Evolutionary conservation across 352 stramenopile species (phyloP), one percentile per base, ranked within the genome.

Genomic region (Peronospora belbahrii): DNA sequence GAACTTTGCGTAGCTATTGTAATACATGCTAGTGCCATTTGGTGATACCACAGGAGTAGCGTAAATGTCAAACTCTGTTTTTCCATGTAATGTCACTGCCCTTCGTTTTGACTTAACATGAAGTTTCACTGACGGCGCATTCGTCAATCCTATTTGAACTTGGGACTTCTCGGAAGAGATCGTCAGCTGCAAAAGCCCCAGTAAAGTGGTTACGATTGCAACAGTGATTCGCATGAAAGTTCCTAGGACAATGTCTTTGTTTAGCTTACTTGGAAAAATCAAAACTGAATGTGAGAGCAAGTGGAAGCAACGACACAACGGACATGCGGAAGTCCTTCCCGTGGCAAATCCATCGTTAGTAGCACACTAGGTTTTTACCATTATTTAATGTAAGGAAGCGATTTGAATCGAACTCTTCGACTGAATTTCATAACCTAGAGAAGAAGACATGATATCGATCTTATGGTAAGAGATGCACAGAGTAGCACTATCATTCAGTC

Each of bases 21-120:
- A 67, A 18, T 43, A 40, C 4, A 64, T 43, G 0, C 38, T 45
- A 1, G 30, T 11, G n/a, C 48, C 53, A n/a, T 63, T 32, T 3
- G 15, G 11, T 4, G 53, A 60, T 25, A 64, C 44, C 1, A 60
- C 45, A 5, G 59, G 53, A 8, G 45, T 64, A 13, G 59, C 59
- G 34, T 40, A 67, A 7, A 67, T 39, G 39, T 67, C 43, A 33
- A 67, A 67, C 18, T 62, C 38, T 5, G 38, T 42, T 13, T 48
- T 19, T 23, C 52, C 47, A 32, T 67, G 42, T n/a, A 64, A 14
- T 31, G 55, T 22, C 35, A 62, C 43, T 6, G 46, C 28, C 9
- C 41, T 50, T 22, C 67, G 58, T 33, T 71, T 57, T 14, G 67
- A 41, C 4, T 44, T 65, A 14, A 75, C 54, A 9, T 65, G 63